A percentile compares a stretch with the other conserved stretches of the same genome.
phyloP scores from a whole-genome alignment of 345 rosid species.

The Orychophragmus violaceus region DNA sequence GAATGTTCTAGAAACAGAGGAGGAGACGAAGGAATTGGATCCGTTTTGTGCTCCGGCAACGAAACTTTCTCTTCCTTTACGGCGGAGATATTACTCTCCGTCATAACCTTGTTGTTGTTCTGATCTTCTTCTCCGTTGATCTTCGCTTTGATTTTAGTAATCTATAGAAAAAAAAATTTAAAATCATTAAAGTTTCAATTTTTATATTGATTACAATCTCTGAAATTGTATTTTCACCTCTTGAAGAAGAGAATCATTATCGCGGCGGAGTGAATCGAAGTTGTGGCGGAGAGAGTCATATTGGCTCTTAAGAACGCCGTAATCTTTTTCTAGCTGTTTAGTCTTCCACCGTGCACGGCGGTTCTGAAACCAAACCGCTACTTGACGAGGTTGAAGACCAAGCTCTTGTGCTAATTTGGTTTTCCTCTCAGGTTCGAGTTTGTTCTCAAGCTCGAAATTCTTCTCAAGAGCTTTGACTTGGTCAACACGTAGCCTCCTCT shows the following conservation, averaged over 20 bases:
- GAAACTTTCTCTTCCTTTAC: constrained; percentile 54
- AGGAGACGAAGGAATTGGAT: constrained; percentile 18
- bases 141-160: constrained; percentile 67
- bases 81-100: constrained; percentile 43
- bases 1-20: constrained; percentile 30
- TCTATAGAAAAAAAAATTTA: constrained; percentile 31
- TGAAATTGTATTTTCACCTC: constrained; percentile 42
- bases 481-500: constrained; percentile 61
- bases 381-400: constrained; percentile 81
- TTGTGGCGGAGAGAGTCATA: constrained; percentile 54
- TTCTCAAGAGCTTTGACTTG: constrained; percentile 87
- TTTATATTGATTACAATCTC: background rate
- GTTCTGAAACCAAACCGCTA: constrained; percentile 90
- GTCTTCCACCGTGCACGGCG: constrained; percentile 90
- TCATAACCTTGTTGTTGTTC: background rate
- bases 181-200: background rate
- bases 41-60: constrained; percentile 30
- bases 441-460: constrained; percentile 77
- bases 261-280: constrained; percentile 62
- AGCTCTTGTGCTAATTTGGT: constrained; percentile 77
- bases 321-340: constrained; percentile 72
- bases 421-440: constrained; percentile 83
- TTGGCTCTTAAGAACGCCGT: constrained; percentile 47
- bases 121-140: constrained; percentile 33
- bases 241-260: constrained; percentile 70